Conservation (phyloP, 177 flowering plant genomes). For the Vitis hybrid region DNA sequence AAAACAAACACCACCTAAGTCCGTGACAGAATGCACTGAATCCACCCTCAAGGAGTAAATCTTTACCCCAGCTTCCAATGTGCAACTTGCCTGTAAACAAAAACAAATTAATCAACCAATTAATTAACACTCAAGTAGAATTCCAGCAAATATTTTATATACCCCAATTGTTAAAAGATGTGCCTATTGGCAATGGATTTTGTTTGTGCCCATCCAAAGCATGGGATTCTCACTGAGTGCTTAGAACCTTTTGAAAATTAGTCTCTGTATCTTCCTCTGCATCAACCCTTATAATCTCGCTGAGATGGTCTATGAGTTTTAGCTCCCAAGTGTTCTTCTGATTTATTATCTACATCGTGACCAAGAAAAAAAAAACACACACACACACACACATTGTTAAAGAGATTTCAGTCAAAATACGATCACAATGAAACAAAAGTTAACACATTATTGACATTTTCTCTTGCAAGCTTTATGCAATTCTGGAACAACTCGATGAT, state of each 20-base stretch:
- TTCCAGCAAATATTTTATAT: too few species aligned
- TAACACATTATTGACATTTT: slow-evolving; percentile 54
- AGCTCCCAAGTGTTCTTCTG: slow-evolving; percentile 98
- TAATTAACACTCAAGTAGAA: too few species aligned
- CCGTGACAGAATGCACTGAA: slow-evolving; percentile 61
- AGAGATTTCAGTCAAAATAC: background rate
- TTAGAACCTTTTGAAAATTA: slow-evolving; percentile 85
- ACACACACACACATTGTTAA: background rate
- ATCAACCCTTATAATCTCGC: slow-evolving; percentile 77
- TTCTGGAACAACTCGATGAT: slow-evolving; percentile 77
- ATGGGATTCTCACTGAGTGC: too few species aligned
- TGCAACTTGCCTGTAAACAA: slow-evolving; percentile 82
- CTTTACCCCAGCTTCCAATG: slow-evolving; percentile 95
- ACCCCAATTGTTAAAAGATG: too few species aligned
- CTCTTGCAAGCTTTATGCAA: slow-evolving; percentile 95
- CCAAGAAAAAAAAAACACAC: background rate
- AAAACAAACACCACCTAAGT: too few species aligned
- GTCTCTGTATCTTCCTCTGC: slow-evolving; percentile 39
- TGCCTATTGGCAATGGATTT: too few species aligned
- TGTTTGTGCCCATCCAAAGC: too few species aligned
- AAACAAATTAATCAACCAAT: too few species aligned
- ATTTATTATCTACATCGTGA: slow-evolving; percentile 73
- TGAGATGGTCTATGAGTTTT: slow-evolving; percentile 79
- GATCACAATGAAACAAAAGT: background rate
- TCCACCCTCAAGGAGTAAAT: slow-evolving; percentile 93